phyloP scores from a whole-genome alignment of 2,329 filamentous ascomycete species.

The Neopestalotiopsis sp. region DNA sequence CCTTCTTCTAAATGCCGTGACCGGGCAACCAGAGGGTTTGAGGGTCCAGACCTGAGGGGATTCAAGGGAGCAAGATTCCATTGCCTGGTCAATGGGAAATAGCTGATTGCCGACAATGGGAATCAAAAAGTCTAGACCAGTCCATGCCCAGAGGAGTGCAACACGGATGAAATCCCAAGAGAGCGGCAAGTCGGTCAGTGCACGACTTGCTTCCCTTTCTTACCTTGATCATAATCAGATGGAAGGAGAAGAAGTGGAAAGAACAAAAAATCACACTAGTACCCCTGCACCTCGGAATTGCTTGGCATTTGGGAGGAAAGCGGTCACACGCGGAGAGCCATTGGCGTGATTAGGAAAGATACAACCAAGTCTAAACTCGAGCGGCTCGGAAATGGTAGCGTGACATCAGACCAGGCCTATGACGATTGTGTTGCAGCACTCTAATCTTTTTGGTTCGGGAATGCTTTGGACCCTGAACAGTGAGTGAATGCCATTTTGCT shows the following conservation, averaged over 20 bases:
- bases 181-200: conserved; percentile 3
- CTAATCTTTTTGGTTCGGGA: not conserved
- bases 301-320: not conserved
- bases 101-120: not conserved
- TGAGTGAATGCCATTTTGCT: not conserved
- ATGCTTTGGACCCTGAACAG: not conserved
- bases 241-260: not conserved
- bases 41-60: not conserved
- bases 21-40: not conserved
- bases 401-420: not conserved
- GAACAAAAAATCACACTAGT: not conserved
- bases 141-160: not conserved
- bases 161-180: not conserved
- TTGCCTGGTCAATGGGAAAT: not conserved
- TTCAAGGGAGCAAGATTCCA: not conserved
- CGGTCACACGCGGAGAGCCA: not conserved
- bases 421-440: not conserved
- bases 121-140: not conserved
- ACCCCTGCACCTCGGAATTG: not conserved
- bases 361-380: not conserved
- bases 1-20: not conserved
- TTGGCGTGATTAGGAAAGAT: no score
- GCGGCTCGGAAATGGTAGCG: not conserved
- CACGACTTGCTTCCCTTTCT: not conserved
- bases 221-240: not conserved